Conservation (phyloP, 345 rosid species). For the Populus davidiana region DNA sequence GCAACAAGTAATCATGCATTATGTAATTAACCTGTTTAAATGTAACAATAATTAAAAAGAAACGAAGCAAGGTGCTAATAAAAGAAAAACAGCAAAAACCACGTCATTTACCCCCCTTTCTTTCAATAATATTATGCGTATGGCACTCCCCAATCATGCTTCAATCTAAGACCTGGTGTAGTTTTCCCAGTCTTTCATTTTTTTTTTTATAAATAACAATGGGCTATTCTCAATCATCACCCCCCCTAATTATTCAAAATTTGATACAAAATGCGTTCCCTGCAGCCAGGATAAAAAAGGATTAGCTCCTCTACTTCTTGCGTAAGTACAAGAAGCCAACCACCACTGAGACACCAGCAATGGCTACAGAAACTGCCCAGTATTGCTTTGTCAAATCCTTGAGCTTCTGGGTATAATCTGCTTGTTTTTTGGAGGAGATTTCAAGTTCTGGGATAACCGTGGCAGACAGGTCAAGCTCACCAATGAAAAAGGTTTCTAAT, state of each 20-base stretch:
- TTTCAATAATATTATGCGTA: not conserved
- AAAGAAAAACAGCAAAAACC: not conserved
- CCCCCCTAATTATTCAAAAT: conserved; percentile 19
- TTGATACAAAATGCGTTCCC: conserved; percentile 2
- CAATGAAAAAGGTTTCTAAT: conserved; percentile 58
- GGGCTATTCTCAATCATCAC: not conserved
- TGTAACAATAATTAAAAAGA: no score
- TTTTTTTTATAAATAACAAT: not conserved
- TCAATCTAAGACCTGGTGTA: not conserved
- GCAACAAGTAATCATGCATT: not conserved
- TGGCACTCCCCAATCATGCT: not conserved
- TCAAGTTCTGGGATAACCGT: conserved; percentile 60
- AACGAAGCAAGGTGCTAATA: no score
- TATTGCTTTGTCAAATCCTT: conserved; percentile 53
- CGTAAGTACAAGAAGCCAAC: conserved; percentile 53
- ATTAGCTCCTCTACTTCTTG: conserved; percentile 46
- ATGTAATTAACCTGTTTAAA: not conserved
- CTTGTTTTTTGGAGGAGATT: conserved; percentile 42
- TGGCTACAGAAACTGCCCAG: conserved; percentile 66
- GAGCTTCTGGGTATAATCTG: conserved; percentile 36
- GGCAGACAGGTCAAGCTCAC: conserved; percentile 63
- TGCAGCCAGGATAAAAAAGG: not conserved
- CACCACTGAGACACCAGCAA: conserved; percentile 58
- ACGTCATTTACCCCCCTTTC: not conserved
- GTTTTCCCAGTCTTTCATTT: not conserved